phyloP scores from a whole-genome alignment of 139 green algal species.

The Chlorella sp. region DNA sequence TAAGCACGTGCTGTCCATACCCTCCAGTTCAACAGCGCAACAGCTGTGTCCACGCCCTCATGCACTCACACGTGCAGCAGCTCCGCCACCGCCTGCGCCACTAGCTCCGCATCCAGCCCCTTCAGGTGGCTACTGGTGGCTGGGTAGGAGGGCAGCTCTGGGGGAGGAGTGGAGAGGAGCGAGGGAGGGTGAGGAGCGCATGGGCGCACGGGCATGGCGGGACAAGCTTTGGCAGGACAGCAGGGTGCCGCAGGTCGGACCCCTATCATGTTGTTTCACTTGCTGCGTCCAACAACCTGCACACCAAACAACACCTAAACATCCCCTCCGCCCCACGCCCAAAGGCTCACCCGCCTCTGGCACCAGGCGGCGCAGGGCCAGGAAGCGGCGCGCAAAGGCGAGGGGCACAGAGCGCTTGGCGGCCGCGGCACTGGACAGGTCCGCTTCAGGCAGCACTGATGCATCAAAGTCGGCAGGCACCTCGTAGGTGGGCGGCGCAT shows the following conservation, averaged over 20 bases:
- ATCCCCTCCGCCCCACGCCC: not conserved
- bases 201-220: not conserved
- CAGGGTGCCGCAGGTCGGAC: no score
- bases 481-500: not conserved
- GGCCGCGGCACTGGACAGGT: not conserved
- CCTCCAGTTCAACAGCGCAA: no score
- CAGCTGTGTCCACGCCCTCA: no score
- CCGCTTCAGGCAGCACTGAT: slow-evolving; percentile 13
- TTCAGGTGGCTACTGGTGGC: slow-evolving; percentile 19
- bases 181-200: not conserved
- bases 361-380: slow-evolving; percentile 9
- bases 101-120: slow-evolving; percentile 5
- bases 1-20: no score
- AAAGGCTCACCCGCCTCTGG: not conserved
- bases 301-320: not conserved
- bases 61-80: slow-evolving; percentile 20
- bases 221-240: not conserved
- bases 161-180: not conserved
- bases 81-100: not conserved
- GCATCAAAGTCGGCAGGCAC: slow-evolving; percentile 7
- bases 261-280: no score
- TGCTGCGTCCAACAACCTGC: not conserved
- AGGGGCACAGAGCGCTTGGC: not conserved
- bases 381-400: slow-evolving; percentile 24
- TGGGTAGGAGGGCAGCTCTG: slow-evolving; percentile 19